Base-by-base conservation (phyloP, 2,329 filamentous ascomycete species). In the Dothistroma septosporum region DNA sequence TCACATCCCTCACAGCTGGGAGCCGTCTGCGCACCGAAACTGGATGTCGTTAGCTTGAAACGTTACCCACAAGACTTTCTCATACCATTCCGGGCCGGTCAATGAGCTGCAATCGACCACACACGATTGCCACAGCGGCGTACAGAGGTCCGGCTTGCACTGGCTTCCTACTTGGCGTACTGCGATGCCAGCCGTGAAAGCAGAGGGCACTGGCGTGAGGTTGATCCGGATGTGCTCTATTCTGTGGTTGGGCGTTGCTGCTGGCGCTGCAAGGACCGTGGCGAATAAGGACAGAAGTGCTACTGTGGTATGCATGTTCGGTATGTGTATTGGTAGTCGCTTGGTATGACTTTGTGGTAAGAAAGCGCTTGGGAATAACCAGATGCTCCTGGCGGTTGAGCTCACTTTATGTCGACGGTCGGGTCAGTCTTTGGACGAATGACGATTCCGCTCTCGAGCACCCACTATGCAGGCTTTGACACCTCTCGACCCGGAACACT, bases 11-110 rank as follows among this genome's bases (percentile, higher is more conserved):
- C 37, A 47, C 53, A 55, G 11, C 35, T 44, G 10, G 37, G 35
- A 21, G 53, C 53, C 11, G 37, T 46, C 21, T 55, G 53, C 46
- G 53, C 53, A 37, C 31, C 21, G 37, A 55, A 55, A 37, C 53
- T 55, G 41, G 21, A 28, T 22, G 6, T 28, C 4, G 53, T 55
- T 24, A 55, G 53, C 41, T 5, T 41, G 11, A 11, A n/a, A 12
- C 22, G 19, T 10, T 31, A 9, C 28, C 9, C 21, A 50, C 19
- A 50, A 50, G 47, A 10, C 28, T 22, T 10, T 4, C 6, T 16
- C 35, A 14, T 47, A 55, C 53, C 53, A 55, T 32, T 47, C 53
- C 8, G 53, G 35, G 5, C 35, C 53, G 28, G 35, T 55, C 35
- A 55, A 47, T 28, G 53, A 55, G 21, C 10, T 11, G 19, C 53